Conservation (phyloP, 2,329 filamentous ascomycete species). For the Fusarium chlamydosporum region DNA sequence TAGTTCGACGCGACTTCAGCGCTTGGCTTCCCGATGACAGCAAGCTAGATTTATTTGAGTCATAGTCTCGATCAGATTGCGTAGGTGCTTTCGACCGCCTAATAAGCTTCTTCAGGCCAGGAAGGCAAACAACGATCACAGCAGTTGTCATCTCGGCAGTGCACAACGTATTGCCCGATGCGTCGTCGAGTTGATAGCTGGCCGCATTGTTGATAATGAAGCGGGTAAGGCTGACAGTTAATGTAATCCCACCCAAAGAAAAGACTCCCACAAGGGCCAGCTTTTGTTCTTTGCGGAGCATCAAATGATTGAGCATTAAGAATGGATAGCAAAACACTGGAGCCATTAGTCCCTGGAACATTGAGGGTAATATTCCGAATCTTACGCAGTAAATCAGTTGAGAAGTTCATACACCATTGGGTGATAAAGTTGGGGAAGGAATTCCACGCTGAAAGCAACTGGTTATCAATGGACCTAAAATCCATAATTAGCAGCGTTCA, state of each 20-base stretch:
- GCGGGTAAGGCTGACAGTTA: conserved; percentile 5
- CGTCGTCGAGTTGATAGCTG: conserved; percentile 9
- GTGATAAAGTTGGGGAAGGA: not conserved
- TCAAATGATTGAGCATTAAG: conserved; percentile 11
- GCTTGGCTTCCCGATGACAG: not conserved
- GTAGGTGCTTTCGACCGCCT: not conserved
- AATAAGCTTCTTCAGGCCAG: conserved; percentile 14
- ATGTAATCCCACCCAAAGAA: conserved; percentile 20
- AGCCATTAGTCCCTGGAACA: not conserved
- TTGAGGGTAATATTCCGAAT: rapidly evolving
- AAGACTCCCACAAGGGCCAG: conserved; percentile 14
- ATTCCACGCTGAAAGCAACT: conserved; percentile 23
- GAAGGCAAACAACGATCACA: conserved; percentile 15
- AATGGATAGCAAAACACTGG: conserved; percentile 27
- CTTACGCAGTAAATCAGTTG: conserved; percentile 14
- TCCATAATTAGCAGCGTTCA: not conserved
- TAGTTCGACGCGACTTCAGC: not conserved
- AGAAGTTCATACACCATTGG: conserved; percentile 30
- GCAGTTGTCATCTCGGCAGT: conserved; percentile 29
- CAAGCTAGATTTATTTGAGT: not conserved
- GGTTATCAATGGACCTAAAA: conserved; percentile 15
- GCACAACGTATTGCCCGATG: conserved; percentile 12
- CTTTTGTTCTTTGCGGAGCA: conserved; percentile 13
- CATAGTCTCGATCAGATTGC: not conserved
- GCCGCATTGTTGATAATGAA: conserved; percentile 1